Conservation (phyloP, 306 rosid genomes). For the Mimosa pudica region DNA sequence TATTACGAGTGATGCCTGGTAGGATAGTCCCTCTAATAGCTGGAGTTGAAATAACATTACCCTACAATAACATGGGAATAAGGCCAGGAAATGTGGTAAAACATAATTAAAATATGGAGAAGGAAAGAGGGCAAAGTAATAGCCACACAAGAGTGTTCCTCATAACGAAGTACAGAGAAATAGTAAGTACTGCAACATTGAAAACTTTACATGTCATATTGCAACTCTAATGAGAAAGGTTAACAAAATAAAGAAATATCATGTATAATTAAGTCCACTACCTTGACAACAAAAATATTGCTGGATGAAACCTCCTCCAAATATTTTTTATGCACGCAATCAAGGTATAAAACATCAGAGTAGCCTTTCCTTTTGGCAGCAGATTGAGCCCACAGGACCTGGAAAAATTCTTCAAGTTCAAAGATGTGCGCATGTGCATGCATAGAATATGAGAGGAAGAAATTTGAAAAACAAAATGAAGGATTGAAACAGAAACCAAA, state of each 20-base stretch:
- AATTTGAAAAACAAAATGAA: background rate
- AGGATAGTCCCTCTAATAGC: conserved; percentile 87
- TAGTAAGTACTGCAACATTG: conserved; percentile 2
- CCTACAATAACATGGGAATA: conserved; percentile 50
- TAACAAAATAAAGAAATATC: background rate
- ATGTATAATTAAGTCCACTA: conserved; percentile 33
- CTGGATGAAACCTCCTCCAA: conserved; percentile 96
- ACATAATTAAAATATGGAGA: conserved; percentile 21
- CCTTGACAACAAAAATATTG: conserved; percentile 98
- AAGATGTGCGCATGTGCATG: background rate
- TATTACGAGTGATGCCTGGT: conserved; percentile 96
- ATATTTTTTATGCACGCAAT: conserved; percentile 85
- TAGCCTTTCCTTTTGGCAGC: conserved; percentile 89
- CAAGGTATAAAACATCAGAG: conserved; percentile 93
- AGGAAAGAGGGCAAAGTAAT: conserved; percentile 5
- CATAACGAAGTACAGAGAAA: conserved; percentile 14
- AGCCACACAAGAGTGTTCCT: background rate
- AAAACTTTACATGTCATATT: conserved; percentile 15
- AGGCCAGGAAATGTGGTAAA: conserved; percentile 12
- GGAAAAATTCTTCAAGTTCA: conserved; percentile 30
- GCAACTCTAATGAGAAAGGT: conserved; percentile 7
- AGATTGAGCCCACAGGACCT: conserved; percentile 94
- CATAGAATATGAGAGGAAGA: background rate
- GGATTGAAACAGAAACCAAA: background rate
- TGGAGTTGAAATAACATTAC: conserved; percentile 76